Conservation (phyloP, 1,284 basidiomycete species). For the Leccinum pachyderme region DNA sequence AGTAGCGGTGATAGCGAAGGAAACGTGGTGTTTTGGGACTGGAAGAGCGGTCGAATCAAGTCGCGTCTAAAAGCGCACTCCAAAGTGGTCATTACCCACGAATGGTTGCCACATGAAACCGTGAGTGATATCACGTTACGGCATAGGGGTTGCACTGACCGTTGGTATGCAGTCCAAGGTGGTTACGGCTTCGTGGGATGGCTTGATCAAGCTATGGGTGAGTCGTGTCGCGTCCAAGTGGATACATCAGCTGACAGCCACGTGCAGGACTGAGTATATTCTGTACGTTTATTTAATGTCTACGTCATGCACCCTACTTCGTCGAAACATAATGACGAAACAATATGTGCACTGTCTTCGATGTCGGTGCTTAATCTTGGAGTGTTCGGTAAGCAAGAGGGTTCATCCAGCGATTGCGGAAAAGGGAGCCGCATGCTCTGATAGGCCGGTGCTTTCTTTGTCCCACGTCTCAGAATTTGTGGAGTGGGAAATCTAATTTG, state of each 20-base stretch:
- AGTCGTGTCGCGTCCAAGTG: neutral
- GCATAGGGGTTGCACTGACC: conserved; percentile 13
- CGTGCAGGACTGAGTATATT: conserved; percentile 36
- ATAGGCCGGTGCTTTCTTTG: neutral
- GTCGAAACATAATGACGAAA: neutral
- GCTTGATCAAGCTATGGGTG: conserved; percentile 94
- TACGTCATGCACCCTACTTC: neutral
- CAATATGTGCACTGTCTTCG: neutral
- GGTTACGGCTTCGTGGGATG: conserved; percentile 96
- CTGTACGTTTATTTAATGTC: conserved; percentile 10
- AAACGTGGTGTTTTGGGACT: conserved; percentile 98
- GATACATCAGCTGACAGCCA: conserved; percentile 10
- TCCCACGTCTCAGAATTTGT: conserved; percentile 1
- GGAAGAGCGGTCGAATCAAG: conserved; percentile 95
- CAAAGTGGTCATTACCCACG: conserved; percentile 95
- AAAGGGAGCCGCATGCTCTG: neutral
- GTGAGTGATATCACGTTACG: conserved; percentile 50
- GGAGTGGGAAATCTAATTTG: neutral
- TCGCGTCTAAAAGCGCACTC: conserved; percentile 86
- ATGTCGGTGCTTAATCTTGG: neutral
- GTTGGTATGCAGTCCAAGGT: conserved; percentile 74
- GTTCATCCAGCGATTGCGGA: neutral
- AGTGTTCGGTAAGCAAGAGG: neutral
- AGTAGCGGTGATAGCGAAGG: conserved; percentile 95
- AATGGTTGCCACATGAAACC: conserved; percentile 97